These are phyloP conservation scores for Botrytis pseudocinerea DNA, from an alignment of 2,329 filamentous ascomycete genomes.

Conservation along the genomic window DNA sequence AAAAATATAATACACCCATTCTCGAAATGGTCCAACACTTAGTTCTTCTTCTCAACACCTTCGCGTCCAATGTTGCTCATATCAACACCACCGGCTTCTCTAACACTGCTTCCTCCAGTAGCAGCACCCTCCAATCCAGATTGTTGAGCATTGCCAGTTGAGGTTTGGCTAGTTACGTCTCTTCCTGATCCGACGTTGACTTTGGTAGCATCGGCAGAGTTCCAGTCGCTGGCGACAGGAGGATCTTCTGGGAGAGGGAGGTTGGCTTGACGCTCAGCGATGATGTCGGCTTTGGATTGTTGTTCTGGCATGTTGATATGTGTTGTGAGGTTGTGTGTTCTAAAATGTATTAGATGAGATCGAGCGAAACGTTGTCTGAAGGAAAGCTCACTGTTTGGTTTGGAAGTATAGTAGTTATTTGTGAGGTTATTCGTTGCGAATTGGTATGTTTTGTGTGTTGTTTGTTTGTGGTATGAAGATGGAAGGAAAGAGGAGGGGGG, in stretches of 20 bases:
- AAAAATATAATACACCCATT: not conserved
- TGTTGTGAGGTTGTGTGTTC: not conserved
- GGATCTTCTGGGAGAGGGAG: conserved; percentile 79
- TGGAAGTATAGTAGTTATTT: not conserved
- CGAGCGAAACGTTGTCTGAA: not conserved
- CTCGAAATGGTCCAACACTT: not conserved
- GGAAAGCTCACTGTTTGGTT: not conserved
- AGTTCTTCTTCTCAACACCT: conserved; percentile 51
- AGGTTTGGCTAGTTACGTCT: conserved; percentile 48
- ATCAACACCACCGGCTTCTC: conserved; percentile 51
- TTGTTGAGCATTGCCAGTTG: conserved; percentile 50
- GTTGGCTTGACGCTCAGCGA: conserved; percentile 68
- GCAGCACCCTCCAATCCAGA: conserved; percentile 60
- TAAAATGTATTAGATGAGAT: not conserved
- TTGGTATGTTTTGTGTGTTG: not conserved
- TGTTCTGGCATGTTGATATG: conserved; percentile 39
- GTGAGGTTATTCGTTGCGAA: not conserved
- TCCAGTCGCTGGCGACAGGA: conserved; percentile 74
- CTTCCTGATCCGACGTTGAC: conserved; percentile 62
- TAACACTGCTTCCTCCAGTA: conserved; percentile 55
- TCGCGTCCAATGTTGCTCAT: conserved; percentile 64
- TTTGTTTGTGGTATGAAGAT: conserved; percentile 17
- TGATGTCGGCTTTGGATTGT: conserved; percentile 59
- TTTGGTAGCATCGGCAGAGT: conserved; percentile 67
- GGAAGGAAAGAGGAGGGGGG: not conserved